Evolutionary conservation across 352 stramenopile species (phyloP).

Genomic region (Thalassiosira mediterranea): DNA sequence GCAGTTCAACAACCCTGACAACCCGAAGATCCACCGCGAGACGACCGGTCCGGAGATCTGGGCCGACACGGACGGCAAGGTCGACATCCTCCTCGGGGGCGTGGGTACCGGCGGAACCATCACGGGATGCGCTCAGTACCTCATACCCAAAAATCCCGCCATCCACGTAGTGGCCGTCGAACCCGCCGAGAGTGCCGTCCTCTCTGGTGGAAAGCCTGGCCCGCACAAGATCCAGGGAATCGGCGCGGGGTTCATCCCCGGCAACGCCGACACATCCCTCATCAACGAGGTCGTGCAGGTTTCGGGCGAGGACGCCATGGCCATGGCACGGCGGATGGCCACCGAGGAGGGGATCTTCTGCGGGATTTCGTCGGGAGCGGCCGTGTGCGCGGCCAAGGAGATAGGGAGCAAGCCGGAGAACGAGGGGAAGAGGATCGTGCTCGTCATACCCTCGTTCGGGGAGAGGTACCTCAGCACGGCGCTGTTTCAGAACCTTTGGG

Average conservation of each 20-base stretch:
- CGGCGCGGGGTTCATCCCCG: slow-evolving; percentile 90
- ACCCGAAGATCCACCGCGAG: slow-evolving; percentile 89
- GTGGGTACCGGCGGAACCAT: slow-evolving; percentile 92
- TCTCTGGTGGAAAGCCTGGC: slow-evolving; percentile 87
- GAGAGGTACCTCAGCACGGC: slow-evolving; percentile 85
- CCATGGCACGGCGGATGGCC: slow-evolving; percentile 91
- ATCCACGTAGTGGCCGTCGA: slow-evolving; percentile 90
- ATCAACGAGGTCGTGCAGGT: slow-evolving; percentile 91
- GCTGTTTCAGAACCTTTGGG: slow-evolving; percentile 88
- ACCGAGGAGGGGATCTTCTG: slow-evolving; percentile 93
- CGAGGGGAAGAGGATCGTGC: slow-evolving; percentile 86
- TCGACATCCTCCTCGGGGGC: slow-evolving; percentile 92
- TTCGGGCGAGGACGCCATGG: slow-evolving; percentile 91
- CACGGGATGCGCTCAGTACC: slow-evolving; percentile 90
- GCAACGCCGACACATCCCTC: slow-evolving; percentile 89
- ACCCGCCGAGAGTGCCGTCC: slow-evolving; percentile 85
- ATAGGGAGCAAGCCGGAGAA: slow-evolving; percentile 84
- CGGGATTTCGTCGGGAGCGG: slow-evolving; percentile 86
- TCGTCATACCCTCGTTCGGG: slow-evolving; percentile 88
- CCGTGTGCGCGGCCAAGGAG: slow-evolving; percentile 81
- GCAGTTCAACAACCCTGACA: slow-evolving; percentile 97
- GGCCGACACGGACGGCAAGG: slow-evolving; percentile 83
- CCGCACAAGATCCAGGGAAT: slow-evolving; percentile 93
- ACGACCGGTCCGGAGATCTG: slow-evolving; percentile 85
- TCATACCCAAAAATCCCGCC: slow-evolving; percentile 90